phyloP scores from a whole-genome alignment of 2,329 filamentous ascomycete species.

The Ceratocystis huliohia region DNA sequence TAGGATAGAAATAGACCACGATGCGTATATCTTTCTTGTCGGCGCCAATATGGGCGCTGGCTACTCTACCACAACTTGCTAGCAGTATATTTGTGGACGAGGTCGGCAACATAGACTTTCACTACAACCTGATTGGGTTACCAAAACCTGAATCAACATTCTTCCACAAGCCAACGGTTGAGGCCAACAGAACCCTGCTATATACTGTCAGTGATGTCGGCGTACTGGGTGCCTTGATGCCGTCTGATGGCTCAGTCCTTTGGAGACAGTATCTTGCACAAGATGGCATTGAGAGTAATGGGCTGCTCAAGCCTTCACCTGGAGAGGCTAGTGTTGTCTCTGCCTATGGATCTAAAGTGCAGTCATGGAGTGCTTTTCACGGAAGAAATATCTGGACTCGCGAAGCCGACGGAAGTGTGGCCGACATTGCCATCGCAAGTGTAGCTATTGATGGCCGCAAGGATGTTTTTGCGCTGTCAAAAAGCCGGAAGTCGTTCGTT shows the following conservation, averaged over 20 bases:
- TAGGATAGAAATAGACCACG: background rate
- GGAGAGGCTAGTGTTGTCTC: conserved; percentile 66
- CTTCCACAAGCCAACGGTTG: conserved; percentile 75
- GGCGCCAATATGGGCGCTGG: conserved; percentile 27
- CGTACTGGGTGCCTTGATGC: conserved; percentile 78
- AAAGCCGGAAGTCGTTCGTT: conserved; percentile 43
- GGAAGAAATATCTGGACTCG: conserved; percentile 68
- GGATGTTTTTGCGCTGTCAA: conserved; percentile 59
- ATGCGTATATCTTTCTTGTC: conserved; percentile 5
- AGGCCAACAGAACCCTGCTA: conserved; percentile 75
- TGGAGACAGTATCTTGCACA: conserved; percentile 70
- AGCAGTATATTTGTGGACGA: conserved; percentile 77
- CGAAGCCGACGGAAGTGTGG: conserved; percentile 44
- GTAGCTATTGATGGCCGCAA: conserved; percentile 50
- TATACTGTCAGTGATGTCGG: conserved; percentile 81
- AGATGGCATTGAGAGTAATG: conserved; percentile 34
- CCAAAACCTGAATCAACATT: conserved; percentile 77
- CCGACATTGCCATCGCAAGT: conserved; percentile 66
- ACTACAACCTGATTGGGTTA: conserved; percentile 75
- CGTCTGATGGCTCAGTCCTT: conserved; percentile 66
- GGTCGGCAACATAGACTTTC: conserved; percentile 83
- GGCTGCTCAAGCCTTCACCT: conserved; percentile 59
- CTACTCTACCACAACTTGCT: conserved; percentile 30
- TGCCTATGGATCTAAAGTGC: conserved; percentile 55
- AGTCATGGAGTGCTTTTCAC: conserved; percentile 71